Conservation (phyloP, 2,329 filamentous ascomycete species). For the Sclerotinia subarctica region DNA sequence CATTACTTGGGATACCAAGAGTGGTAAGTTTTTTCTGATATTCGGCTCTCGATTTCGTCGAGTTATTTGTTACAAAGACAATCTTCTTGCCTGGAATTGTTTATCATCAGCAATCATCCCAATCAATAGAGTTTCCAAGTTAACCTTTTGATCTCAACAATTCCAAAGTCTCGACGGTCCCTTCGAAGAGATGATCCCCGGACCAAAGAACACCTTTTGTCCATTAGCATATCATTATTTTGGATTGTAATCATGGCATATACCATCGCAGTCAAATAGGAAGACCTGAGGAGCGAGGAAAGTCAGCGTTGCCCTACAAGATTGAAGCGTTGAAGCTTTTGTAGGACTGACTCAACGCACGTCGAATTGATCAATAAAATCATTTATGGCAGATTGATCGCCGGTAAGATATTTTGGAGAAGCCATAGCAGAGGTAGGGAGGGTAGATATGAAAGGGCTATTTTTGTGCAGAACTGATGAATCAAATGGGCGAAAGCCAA, state of each 20-base stretch:
- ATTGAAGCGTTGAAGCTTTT: conserved; percentile 7
- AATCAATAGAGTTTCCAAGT: background rate
- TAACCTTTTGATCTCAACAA: conserved; percentile 75
- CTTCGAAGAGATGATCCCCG: conserved; percentile 83
- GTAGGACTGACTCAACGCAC: conserved; percentile 54
- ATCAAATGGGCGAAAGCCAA: background rate
- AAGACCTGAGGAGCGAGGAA: conserved; percentile 61
- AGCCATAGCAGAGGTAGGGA: background rate
- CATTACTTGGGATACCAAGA: conserved; percentile 73
- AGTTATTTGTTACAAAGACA: conserved; percentile 98
- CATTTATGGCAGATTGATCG: conserved; percentile 70
- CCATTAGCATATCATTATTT: conserved; percentile 25
- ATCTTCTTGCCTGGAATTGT: conserved; percentile 71
- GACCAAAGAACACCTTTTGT: conserved; percentile 87
- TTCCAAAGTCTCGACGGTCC: conserved; percentile 79
- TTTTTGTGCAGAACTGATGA: background rate
- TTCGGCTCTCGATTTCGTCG: conserved; percentile 88
- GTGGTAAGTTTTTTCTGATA: conserved; percentile 87
- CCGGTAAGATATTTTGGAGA: conserved; percentile 69
- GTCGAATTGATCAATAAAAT: conserved; percentile 89
- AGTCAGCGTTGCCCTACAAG: conserved; percentile 25
- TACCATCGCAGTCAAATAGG: conserved; percentile 96
- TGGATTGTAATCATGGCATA: conserved; percentile 30
- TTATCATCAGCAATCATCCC: background rate
- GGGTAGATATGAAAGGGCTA: background rate